These are phyloP conservation scores for Leucoagaricus sp. DNA, from an alignment of 1,284 basidiomycete species.

Conservation along the genomic window DNA sequence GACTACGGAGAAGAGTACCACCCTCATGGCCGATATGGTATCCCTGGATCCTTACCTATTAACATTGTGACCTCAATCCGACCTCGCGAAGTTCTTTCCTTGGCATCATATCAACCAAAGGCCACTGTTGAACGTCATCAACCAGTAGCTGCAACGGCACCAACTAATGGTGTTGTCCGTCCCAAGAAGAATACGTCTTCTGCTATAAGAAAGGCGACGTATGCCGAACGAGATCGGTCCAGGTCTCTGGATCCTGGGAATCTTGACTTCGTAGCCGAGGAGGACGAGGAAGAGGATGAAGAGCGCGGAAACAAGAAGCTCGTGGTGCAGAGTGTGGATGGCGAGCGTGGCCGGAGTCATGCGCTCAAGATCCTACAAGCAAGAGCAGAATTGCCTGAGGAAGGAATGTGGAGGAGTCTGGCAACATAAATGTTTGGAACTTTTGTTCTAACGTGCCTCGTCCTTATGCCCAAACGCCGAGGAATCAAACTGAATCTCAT, in stretches of 20 bases:
- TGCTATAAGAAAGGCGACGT: slow-evolving; percentile 57
- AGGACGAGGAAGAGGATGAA: slow-evolving; percentile 35
- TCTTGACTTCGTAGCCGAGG: slow-evolving; percentile 49
- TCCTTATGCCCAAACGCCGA: not conserved
- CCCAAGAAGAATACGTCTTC: slow-evolving; percentile 38
- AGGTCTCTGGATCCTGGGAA: slow-evolving; percentile 68
- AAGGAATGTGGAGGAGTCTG: slow-evolving; percentile 79
- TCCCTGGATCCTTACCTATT: slow-evolving; percentile 62
- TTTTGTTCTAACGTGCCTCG: too few relatives aligned
- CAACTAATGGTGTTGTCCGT: slow-evolving; percentile 26
- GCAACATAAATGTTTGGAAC: slow-evolving; percentile 37
- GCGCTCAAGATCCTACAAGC: slow-evolving; percentile 69
- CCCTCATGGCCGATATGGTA: slow-evolving; percentile 10
- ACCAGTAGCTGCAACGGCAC: slow-evolving; percentile 9
- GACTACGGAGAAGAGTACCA: slow-evolving; percentile 4
- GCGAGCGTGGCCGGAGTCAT: slow-evolving; percentile 52
- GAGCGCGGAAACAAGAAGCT: slow-evolving; percentile 40
- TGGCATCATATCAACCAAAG: slow-evolving; percentile 59
- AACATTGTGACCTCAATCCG: slow-evolving; percentile 48
- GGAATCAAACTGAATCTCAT: not conserved
- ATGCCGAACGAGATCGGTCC: slow-evolving; percentile 65
- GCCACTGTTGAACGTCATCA: slow-evolving; percentile 42
- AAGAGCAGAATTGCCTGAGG: slow-evolving; percentile 58
- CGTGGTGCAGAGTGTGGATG: slow-evolving; percentile 25
- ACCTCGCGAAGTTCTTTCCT: slow-evolving; percentile 38